Evolutionary conservation across 75 land plant genomes (phyloP), one percentile per base, ranked within the genome.

Genomic region (Sequoia sempervirens): DNA sequence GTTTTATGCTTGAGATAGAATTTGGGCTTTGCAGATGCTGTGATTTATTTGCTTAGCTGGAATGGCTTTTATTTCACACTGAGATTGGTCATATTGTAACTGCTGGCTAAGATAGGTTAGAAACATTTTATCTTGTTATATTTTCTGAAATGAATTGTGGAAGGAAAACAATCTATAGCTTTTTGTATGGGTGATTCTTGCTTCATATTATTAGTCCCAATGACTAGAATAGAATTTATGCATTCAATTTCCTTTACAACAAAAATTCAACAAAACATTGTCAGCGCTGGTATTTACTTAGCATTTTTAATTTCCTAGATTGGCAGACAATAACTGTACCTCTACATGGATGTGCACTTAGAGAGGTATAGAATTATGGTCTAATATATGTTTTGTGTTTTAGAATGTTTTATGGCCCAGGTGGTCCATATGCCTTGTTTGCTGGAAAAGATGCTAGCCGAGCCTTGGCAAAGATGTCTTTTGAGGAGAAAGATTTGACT

Each of bases 391-490:
- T 54, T 30, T 36, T 45, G 45, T 58, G 38, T 43, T 89, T 64
- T 89, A 96, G 98, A 84, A 89, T 92, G 86, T 96, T 96, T 79
- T 96, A 96, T 84, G 98, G 98, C 23, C 98, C 97, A 52, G 98
- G 98, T 78, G 98, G 98, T 9, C 95, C 95, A 13, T 96, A 96
- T 86, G 94, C 92, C 5, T 83, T 93, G 41, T 96, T 96, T 82
- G 94, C 97, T 70, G 97, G 97, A 26, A 93, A 89, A 80, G 98
- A 96, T 84, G 97, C 97, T 36, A 96, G 98, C 88, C 83, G 95
- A 83, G 98, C 97, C 56, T 88, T 96, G 70, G 98, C 97, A 70
- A 96, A 96, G 85, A 96, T 96, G 97, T 96, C 98, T 0, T 95
- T 96, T 83, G 98, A 96, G 84, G 94, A 90, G 2, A 86, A 93